These are phyloP conservation scores for Suillus decipiens DNA, from an alignment of 768 basidiomycete genomes.

Conservation along the genomic window DNA sequence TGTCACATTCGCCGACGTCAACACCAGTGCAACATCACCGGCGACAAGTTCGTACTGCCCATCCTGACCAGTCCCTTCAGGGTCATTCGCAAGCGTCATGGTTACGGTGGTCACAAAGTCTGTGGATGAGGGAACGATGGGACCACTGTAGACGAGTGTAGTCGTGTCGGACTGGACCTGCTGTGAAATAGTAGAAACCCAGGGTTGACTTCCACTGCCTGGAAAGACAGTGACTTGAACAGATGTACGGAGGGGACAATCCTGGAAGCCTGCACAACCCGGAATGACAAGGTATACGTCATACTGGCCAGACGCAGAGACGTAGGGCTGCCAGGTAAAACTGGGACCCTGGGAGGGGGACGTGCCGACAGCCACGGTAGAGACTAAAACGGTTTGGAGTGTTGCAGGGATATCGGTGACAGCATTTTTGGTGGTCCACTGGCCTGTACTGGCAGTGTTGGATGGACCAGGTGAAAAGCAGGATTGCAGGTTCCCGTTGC, in stretches of 20 bases:
- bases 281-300: constrained; percentile 83
- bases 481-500: constrained; percentile 58
- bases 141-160: constrained; percentile 75
- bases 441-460: constrained; percentile 63
- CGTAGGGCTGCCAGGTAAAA: constrained; percentile 89
- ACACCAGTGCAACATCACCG: constrained; percentile 77
- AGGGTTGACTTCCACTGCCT: constrained; percentile 62
- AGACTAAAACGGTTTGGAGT: constrained; percentile 68
- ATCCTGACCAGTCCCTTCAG: constrained; percentile 60
- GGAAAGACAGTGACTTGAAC: constrained; percentile 86
- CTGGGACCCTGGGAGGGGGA: constrained; percentile 63
- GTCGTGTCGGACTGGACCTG: constrained; percentile 63
- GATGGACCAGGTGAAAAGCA: constrained; percentile 82
- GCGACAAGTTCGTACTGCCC: constrained; percentile 85
- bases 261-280: constrained; percentile 78
- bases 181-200: constrained; percentile 73
- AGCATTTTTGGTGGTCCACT: constrained; percentile 65
- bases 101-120: constrained; percentile 73
- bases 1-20: constrained; percentile 60
- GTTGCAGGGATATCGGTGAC: constrained; percentile 82
- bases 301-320: constrained; percentile 88
- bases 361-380: constrained; percentile 66
- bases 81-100: constrained; percentile 69
- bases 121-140: constrained; percentile 72
- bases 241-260: constrained; percentile 78